Evolutionary conservation across 345 rosid genomes (phyloP), one percentile per base, ranked within the genome.

Genomic region (Isatis tinctoria): DNA sequence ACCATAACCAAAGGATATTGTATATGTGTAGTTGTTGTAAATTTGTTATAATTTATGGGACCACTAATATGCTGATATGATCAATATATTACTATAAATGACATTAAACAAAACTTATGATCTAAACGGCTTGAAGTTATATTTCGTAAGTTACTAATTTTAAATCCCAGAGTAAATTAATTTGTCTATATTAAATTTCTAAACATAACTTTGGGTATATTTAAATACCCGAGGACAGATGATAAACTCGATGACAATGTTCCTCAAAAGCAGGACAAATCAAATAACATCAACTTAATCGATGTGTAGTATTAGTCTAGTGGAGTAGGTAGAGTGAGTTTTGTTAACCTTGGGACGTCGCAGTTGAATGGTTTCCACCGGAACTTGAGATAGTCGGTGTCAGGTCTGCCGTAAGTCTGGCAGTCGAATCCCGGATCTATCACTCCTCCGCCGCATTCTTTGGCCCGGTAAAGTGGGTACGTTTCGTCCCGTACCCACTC

Each of bases 321-420:
- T 13, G 45, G 35, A 43, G 26, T 30, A 69, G 68, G 17, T 45
- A 74, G 49, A 48, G 59, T 54, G 63, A 41, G 44, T 72, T 44
- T 27, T 7, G 39, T 12, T 65, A 67, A 94, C 99, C 97, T 87
- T 2, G 98, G 98, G 44, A 95, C 89, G 74, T 87, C 84, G 67
- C 99, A 92, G 72, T 84, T 78, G 48, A 88, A 83, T 4, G 99
- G 98, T 69, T 85, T 77, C 99, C 99, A 95, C 70, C 94, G 83
- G 59, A 90, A 95, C 73, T 83, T 86, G 80, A 88, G 97, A 70
- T 92, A 95, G 6, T 83, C 86, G 16, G 96, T 81, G 76, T 95
- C 99, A 2, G 98, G 98, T 35, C 99, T 85, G 16, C 99, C 99
- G 64, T 84, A 79, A 80, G 83, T 81, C 61, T 86, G 90, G 63